phyloP scores from a whole-genome alignment of 2,329 filamentous ascomycete genomes.

The Trichoderma polysporum region DNA sequence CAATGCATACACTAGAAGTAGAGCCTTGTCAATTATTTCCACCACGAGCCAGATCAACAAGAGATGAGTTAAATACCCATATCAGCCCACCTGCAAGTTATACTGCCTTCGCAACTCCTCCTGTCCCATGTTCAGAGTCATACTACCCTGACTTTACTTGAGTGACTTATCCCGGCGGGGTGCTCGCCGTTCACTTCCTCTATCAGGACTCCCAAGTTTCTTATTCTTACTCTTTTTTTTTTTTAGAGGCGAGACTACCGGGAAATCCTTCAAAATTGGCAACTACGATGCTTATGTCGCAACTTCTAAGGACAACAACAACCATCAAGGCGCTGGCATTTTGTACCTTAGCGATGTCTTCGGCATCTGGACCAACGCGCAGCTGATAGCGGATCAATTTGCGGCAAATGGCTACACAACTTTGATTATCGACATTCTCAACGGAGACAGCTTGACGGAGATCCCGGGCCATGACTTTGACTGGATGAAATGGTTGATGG shows the following conservation, averaged over 20 bases:
- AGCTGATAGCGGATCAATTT: conserved; percentile 43
- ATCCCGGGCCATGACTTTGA: conserved; percentile 33
- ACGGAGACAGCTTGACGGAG: conserved; percentile 35
- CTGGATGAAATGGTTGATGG: conserved; percentile 35
- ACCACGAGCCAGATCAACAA: too few species aligned
- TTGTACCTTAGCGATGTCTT: conserved; percentile 41
- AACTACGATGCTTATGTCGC: conserved; percentile 51
- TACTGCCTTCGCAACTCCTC: too few species aligned
- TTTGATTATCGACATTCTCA: conserved; percentile 40
- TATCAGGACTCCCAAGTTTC: too few species aligned
- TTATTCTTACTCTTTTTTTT: too few species aligned
- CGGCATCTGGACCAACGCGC: conserved; percentile 42
- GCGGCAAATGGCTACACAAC: conserved; percentile 42
- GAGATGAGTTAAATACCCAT: too few species aligned
- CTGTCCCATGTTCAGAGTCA: too few species aligned
- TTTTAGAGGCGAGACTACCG: conserved; percentile 48
- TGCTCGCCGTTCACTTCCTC: too few species aligned
- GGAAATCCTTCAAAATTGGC: conserved; percentile 46
- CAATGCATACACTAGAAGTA: too few species aligned
- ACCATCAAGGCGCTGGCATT: conserved; percentile 33
- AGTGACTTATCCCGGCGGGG: too few species aligned
- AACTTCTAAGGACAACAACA: conserved; percentile 37
- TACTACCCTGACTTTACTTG: too few species aligned
- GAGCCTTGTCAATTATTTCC: too few species aligned
- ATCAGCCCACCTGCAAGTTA: too few species aligned